Percentiles rank a stretch among this genome's conserved stretches.
phyloP scores from a whole-genome alignment of 352 stramenopile species.

The Phytophthora macrochlamydospora region DNA sequence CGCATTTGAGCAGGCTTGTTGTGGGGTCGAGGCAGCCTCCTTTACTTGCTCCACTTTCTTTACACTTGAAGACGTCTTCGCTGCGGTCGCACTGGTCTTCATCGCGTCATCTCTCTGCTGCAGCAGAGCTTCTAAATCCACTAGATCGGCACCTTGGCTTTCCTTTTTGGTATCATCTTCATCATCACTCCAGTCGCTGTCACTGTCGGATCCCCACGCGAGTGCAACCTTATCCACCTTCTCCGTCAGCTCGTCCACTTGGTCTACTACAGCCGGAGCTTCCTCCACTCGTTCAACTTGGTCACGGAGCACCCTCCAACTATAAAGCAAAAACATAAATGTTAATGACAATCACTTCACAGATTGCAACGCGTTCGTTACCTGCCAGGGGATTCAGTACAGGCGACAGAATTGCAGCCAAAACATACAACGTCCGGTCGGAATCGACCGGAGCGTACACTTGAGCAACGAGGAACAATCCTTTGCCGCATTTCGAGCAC shows the following conservation, averaged over 20 bases:
- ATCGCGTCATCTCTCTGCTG: slow-evolving; percentile 76
- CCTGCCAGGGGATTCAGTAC: slow-evolving; percentile 59
- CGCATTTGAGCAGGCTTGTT: slow-evolving; percentile 18
- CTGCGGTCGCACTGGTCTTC: slow-evolving; percentile 21
- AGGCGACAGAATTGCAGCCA: slow-evolving; percentile 83
- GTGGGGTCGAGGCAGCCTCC: slow-evolving; percentile 1
- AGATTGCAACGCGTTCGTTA: slow-evolving; percentile 4
- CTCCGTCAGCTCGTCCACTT: slow-evolving; percentile 18
- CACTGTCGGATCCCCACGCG: slow-evolving; percentile 45
- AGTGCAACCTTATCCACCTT: slow-evolving; percentile 29
- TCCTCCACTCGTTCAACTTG: slow-evolving; percentile 34
- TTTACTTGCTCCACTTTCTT: slow-evolving; percentile 11
- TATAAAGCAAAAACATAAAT: slow-evolving; percentile 9
- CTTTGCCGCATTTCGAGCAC: slow-evolving; percentile 63
- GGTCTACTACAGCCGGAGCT: background rate
- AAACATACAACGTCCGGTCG: slow-evolving; percentile 82
- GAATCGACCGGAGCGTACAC: slow-evolving; percentile 80
- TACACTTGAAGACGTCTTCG: slow-evolving; percentile 7
- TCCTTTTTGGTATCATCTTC: slow-evolving; percentile 37
- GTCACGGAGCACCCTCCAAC: slow-evolving; percentile 79
- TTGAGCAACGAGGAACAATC: slow-evolving; percentile 75
- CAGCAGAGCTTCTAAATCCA: slow-evolving; percentile 72
- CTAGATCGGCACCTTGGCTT: slow-evolving; percentile 21
- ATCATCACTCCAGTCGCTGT: slow-evolving; percentile 82
- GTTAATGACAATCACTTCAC: too few relatives aligned